Conservation (phyloP, 108 stramenopile genomes). For the Cyclotella choctawhatcheeana region DNA sequence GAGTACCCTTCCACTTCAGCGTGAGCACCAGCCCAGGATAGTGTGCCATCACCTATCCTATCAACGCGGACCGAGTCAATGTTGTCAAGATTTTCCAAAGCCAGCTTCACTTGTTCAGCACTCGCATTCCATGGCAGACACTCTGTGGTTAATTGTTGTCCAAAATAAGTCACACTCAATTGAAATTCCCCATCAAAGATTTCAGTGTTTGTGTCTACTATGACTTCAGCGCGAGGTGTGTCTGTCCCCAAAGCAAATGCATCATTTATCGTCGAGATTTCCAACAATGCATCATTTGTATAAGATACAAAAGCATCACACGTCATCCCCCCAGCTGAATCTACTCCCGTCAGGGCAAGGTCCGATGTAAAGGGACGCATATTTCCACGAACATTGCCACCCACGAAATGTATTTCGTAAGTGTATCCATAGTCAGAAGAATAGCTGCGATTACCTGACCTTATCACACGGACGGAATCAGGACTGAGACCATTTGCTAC, state of each 20-base stretch:
- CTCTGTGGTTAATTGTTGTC: constrained; percentile 34
- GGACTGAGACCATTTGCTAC: constrained; percentile 36
- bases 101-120: constrained; percentile 50
- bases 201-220: constrained; percentile 35
- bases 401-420: constrained; percentile 64
- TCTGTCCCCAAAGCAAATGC: constrained; percentile 57
- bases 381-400: constrained; percentile 58
- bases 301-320: constrained; percentile 47
- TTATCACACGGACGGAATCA: constrained; percentile 46
- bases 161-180: constrained; percentile 38
- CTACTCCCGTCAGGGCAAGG: constrained; percentile 38
- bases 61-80: constrained; percentile 67
- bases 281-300: constrained; percentile 56
- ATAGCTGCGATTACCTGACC: constrained; percentile 53
- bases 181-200: constrained; percentile 53
- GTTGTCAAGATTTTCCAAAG: constrained; percentile 49
- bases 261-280: constrained; percentile 51
- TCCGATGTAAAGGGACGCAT: constrained; percentile 47
- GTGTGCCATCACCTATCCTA: constrained; percentile 53
- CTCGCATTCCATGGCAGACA: constrained; percentile 70
- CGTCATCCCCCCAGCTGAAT: constrained; percentile 42
- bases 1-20: constrained; percentile 1
- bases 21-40: constrained; percentile 13
- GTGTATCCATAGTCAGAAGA: constrained; percentile 63
- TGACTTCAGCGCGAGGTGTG: constrained; percentile 50